These are phyloP conservation scores for Colletotrichum karsti DNA, from an alignment of 2,329 filamentous ascomycete genomes.

Conservation along the genomic window DNA sequence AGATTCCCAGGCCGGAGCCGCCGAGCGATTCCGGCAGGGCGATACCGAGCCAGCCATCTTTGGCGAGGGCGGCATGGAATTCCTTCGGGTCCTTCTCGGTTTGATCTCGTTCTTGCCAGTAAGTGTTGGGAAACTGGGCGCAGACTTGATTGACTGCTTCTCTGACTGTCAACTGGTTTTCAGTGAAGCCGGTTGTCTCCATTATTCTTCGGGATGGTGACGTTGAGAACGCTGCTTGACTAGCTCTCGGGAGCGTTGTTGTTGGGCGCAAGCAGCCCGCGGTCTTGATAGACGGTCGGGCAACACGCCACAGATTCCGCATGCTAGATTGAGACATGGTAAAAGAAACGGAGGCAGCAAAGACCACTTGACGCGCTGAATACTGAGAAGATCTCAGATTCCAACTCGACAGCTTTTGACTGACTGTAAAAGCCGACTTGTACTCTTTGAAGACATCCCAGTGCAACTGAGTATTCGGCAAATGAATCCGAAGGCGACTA, in stretches of 20 bases:
- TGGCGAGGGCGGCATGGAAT: slow-evolving; percentile 78
- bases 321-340: not conserved
- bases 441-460: not conserved
- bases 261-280: not conserved
- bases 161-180: slow-evolving; percentile 76
- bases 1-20: slow-evolving; percentile 79
- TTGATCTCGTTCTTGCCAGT: slow-evolving; percentile 81
- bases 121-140: slow-evolving; percentile 75
- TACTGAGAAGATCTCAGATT: not conserved
- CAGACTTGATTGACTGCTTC: slow-evolving; percentile 76
- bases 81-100: slow-evolving; percentile 76
- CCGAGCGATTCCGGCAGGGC: slow-evolving; percentile 79
- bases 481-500: not conserved
- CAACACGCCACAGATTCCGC: not conserved
- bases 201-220: slow-evolving; percentile 59
- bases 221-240: slow-evolving; percentile 41
- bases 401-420: not conserved
- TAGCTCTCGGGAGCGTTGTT: not conserved
- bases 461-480: not conserved
- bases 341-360: not conserved
- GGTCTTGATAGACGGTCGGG: not conserved
- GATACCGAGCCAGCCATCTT: slow-evolving; percentile 84
- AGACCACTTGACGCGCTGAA: too few relatives aligned
- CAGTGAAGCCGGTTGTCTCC: slow-evolving; percentile 77
- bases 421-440: not conserved